phyloP scores from a whole-genome alignment of 2,329 filamentous ascomycete species.

The Colletotrichum chlorophyti region DNA sequence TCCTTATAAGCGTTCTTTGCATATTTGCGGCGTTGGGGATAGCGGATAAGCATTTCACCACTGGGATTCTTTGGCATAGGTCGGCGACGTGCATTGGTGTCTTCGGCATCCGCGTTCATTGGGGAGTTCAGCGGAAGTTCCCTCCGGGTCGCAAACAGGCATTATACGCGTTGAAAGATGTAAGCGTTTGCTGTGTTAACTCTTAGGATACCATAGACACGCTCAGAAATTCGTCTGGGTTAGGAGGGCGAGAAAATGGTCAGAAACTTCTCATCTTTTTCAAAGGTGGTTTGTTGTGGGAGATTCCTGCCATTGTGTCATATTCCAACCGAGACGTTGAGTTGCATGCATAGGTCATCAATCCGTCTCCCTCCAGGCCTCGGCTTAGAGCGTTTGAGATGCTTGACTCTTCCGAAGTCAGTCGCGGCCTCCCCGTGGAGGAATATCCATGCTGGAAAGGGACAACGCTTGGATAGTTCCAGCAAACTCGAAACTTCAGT shows the following conservation, averaged over 20 bases:
- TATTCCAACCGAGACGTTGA: too few relatives aligned
- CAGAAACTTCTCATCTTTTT: too few relatives aligned
- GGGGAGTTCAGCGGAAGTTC: not conserved
- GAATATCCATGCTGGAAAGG: too few relatives aligned
- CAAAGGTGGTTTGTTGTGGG: too few relatives aligned
- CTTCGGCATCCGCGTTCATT: not conserved
- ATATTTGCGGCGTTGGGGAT: conserved; percentile 23
- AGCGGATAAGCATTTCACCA: conserved; percentile 11
- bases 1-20: not conserved
- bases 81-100: not conserved
- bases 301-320: too few relatives aligned
- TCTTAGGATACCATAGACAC: conserved; percentile 25
- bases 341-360: too few relatives aligned
- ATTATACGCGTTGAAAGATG: conserved; percentile 11
- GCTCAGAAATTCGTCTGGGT: not conserved
- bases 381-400: too few relatives aligned
- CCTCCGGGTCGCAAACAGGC: not conserved
- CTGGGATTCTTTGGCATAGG: conserved; percentile 12
- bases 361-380: too few relatives aligned
- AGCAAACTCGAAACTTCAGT: too few relatives aligned
- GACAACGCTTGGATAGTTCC: too few relatives aligned
- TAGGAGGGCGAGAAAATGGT: not conserved
- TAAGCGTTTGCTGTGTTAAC: conserved; percentile 19
- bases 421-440: too few relatives aligned
- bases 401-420: too few relatives aligned